Conservation (phyloP, 352 stramenopile genomes). For the Peronospora belbahrii region DNA sequence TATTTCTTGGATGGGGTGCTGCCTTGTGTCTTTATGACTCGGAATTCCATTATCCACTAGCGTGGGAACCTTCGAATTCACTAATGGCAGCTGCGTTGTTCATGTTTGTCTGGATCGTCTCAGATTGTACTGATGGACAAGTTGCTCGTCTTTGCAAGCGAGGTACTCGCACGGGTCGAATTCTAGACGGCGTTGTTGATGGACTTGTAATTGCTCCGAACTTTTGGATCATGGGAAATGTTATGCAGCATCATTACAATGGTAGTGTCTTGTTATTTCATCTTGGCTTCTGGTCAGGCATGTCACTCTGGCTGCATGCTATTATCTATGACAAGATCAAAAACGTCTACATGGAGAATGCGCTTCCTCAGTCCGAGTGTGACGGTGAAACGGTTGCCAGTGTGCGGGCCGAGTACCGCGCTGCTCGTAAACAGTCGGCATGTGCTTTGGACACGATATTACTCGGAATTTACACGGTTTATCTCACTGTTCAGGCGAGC, state of each 20-base stretch:
- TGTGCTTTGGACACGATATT: slow-evolving; percentile 59
- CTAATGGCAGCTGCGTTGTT: slow-evolving; percentile 43
- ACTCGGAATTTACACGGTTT: slow-evolving; percentile 73
- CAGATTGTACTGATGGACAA: slow-evolving; percentile 77
- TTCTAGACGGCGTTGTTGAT: slow-evolving; percentile 73
- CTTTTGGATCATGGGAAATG: slow-evolving; percentile 48
- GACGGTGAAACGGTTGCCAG: slow-evolving; percentile 77
- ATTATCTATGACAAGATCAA: slow-evolving; percentile 85
- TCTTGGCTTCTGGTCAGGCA: slow-evolving; percentile 43
- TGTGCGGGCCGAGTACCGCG: slow-evolving; percentile 58
- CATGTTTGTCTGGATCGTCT: slow-evolving; percentile 83
- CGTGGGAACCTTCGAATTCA: slow-evolving; percentile 48
- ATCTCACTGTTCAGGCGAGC: slow-evolving; percentile 51
- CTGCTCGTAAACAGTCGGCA: slow-evolving; percentile 52
- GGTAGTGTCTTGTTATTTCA: slow-evolving; percentile 36
- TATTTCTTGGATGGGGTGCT: slow-evolving; percentile 59
- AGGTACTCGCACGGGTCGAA: slow-evolving; percentile 70
- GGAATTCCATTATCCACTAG: slow-evolving; percentile 66
- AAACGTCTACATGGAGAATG: slow-evolving; percentile 85
- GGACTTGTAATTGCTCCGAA: slow-evolving; percentile 68
- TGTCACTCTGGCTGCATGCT: slow-evolving; percentile 74
- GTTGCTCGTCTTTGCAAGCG: slow-evolving; percentile 78
- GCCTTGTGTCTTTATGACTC: slow-evolving; percentile 73
- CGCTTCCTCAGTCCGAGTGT: slow-evolving; percentile 65
- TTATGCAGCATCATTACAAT: slow-evolving; percentile 53